Conservation (phyloP, 2,329 filamentous ascomycete species). For the Aspergillus uvarum region DNA sequence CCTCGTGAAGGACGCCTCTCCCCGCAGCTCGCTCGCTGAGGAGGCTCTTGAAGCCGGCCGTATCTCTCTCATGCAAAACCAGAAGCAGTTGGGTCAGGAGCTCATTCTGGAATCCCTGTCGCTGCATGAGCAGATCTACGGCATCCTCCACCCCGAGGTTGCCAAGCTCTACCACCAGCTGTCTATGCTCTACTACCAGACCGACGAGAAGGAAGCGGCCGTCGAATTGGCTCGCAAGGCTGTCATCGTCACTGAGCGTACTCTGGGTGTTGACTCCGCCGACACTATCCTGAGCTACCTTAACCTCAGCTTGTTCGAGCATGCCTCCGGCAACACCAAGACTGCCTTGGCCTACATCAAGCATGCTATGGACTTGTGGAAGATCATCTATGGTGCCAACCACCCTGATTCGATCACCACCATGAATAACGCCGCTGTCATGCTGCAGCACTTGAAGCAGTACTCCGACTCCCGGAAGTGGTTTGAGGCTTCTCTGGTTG, state of each 20-base stretch:
- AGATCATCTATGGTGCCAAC: constrained; percentile 88
- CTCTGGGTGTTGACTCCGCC: constrained; percentile 85
- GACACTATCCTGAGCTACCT: constrained; percentile 95
- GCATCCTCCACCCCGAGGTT: constrained; percentile 93
- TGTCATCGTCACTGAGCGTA: constrained; percentile 92
- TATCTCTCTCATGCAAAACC: constrained; percentile 91
- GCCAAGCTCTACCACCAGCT: constrained; percentile 92
- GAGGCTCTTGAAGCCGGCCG: constrained; percentile 94
- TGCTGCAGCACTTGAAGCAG: constrained; percentile 93
- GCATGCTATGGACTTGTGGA: constrained; percentile 93
- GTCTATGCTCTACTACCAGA: constrained; percentile 92
- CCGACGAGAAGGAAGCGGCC: constrained; percentile 96
- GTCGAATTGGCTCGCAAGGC: constrained; percentile 95
- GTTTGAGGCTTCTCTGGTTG: constrained; percentile 89
- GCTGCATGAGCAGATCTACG: constrained; percentile 97
- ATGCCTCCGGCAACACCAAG: constrained; percentile 86
- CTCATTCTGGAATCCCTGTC: constrained; percentile 93
- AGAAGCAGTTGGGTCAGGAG: constrained; percentile 94
- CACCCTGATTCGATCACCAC: constrained; percentile 98
- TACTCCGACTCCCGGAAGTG: constrained; percentile 93
- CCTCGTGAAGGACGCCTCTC: constrained; percentile 88
- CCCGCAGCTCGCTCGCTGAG: constrained; percentile 85
- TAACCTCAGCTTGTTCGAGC: constrained; percentile 90
- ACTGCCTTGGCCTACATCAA: constrained; percentile 83
- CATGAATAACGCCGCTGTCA: constrained; percentile 97